Evolutionary conservation across 129 eudicot species (phyloP).

Genomic region (Tanacetum coccineum): DNA sequence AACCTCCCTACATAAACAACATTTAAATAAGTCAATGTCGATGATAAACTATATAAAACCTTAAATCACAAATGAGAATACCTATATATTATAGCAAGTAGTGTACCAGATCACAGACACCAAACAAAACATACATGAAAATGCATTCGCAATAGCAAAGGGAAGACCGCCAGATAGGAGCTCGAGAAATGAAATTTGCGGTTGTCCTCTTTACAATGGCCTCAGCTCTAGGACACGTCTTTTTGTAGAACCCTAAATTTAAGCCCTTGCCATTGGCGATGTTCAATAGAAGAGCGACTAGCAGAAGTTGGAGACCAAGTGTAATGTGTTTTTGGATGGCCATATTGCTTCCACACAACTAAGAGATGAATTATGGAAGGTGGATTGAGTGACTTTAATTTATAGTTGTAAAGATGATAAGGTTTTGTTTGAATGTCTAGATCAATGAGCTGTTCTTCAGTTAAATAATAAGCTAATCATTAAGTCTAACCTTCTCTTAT

Average conservation of each 20-base stretch:
- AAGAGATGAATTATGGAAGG: slow-evolving; percentile 17
- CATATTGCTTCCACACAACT: slow-evolving; percentile 18
- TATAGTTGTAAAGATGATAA: slow-evolving; percentile 16
- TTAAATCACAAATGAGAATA: background rate
- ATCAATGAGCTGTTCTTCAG: background rate
- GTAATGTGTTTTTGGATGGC: slow-evolving; percentile 21
- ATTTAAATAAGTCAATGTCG: too few relatives aligned
- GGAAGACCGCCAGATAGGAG: slow-evolving; percentile 65
- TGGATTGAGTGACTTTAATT: background rate
- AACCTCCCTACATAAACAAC: slow-evolving; percentile 52
- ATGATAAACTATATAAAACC: background rate
- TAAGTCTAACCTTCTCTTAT: background rate
- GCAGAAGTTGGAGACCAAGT: slow-evolving; percentile 28
- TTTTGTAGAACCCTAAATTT: slow-evolving; percentile 33
- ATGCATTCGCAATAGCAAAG: slow-evolving; percentile 69
- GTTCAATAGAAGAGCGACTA: slow-evolving; percentile 22
- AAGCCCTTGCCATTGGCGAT: slow-evolving; percentile 40
- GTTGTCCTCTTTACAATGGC: slow-evolving; percentile 39
- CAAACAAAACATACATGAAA: slow-evolving; percentile 81
- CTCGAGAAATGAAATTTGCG: slow-evolving; percentile 27
- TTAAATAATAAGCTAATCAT: slow-evolving; percentile 1
- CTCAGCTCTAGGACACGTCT: slow-evolving; percentile 53
- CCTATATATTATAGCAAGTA: too few relatives aligned
- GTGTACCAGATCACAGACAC: slow-evolving; percentile 32
- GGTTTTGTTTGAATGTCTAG: background rate